Base-by-base conservation (phyloP, 257 asterid species). In the Plantago elongata region DNA sequence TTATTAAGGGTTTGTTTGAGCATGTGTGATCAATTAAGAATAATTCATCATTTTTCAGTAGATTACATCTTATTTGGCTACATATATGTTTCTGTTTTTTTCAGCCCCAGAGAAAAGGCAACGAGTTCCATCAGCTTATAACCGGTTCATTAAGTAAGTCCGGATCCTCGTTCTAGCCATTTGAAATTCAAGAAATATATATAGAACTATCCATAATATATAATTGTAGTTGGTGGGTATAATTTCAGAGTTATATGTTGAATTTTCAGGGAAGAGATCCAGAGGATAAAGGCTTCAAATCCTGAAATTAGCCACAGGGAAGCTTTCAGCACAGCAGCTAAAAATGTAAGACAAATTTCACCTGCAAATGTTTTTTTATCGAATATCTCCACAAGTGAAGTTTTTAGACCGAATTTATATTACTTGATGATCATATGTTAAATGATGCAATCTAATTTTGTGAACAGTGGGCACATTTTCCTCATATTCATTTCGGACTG, bases 381-480 rank as follows among this genome's bases (percentile, higher is more conserved):
- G 8, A 34, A 5, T 34, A 34, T 34, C 5, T 34, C 7, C 8
- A 34, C 40, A 34, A 34, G 40, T 34, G 22, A 17, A 52, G 3
- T 30, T 52, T 11, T 11, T 52, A 52, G 18, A 22, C 27, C 1
- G 27, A 22, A 22, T 22, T 22, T 22, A 22, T 22, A 22, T 22
- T 22, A 22, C 27, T 22, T 22, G 27, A 1, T 22, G 27, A 22
- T 22, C 27, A 22, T 22, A 22, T 22, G 27, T 22, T 22, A 22
- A 22, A 22, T 22, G 27, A 22, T 22, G 27, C 2, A 22, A 22
- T 22, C 27, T 22, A 22, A 22, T 1, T 22, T 22, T 22, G 27
- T 17, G 0, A n/a, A 80, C 91, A 90, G 98, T 90, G 98, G 98
- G 98, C 98, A 80, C 96, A 90, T 85, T 80, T 85, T 70, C 97